Conservation (phyloP, 768 basidiomycete species). For the Russula virescens region DNA sequence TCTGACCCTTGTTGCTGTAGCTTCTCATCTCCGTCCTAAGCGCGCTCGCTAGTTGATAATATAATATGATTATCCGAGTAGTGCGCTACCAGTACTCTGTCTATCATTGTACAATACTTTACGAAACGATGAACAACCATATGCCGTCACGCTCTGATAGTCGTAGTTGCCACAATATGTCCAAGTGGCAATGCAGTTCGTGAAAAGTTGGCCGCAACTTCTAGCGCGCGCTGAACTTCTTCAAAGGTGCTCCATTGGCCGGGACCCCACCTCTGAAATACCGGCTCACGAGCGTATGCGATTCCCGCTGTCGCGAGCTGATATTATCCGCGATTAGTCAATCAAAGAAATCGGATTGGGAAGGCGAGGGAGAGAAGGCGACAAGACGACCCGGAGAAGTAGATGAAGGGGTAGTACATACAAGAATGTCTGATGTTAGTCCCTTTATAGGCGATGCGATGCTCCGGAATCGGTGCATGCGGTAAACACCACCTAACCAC, state of each 20-base stretch:
- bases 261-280: slow-evolving; percentile 54
- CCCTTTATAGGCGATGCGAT: slow-evolving; percentile 79
- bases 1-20: too few species aligned
- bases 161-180: not conserved
- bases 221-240: slow-evolving; percentile 25
- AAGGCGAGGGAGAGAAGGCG: not conserved
- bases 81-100: too few species aligned
- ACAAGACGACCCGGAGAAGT: not conserved
- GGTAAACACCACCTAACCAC: slow-evolving; percentile 51
- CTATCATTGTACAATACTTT: not conserved
- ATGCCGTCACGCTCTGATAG: slow-evolving; percentile 1
- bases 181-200: not conserved
- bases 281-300: slow-evolving; percentile 47
- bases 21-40: too few species aligned
- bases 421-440: slow-evolving; percentile 76
- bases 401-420: too few species aligned
- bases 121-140: not conserved
- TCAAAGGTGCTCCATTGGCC: slow-evolving; percentile 37
- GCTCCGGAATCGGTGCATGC: slow-evolving; percentile 81
- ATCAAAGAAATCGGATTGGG: not conserved
- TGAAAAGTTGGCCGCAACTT: not conserved
- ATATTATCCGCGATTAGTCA: not conserved
- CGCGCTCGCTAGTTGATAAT: too few species aligned
- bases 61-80: too few species aligned
- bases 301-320: slow-evolving; percentile 65